A percentile compares a stretch with the other conserved stretches of the same genome.
Evolutionary conservation across 192 early-diverging fungal species (phyloP).

Genomic region (Radiomyces spectabilis): DNA sequence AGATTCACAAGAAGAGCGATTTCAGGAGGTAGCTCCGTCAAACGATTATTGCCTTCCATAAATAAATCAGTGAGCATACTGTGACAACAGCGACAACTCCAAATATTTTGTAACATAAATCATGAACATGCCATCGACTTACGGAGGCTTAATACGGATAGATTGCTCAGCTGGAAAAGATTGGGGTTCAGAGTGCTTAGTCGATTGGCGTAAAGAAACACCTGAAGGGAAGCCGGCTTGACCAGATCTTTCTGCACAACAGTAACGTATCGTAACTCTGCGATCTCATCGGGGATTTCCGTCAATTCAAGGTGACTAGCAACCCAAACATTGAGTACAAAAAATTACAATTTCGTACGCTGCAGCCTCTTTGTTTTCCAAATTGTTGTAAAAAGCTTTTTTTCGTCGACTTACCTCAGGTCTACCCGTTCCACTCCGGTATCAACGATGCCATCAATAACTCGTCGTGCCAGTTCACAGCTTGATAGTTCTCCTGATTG

Average conservation of each 20-base stretch:
- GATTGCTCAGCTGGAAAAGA: constrained; percentile 32
- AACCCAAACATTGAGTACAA: background rate
- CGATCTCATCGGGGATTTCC: constrained; percentile 20
- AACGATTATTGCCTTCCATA: constrained; percentile 30
- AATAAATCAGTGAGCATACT: background rate
- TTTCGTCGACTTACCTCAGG: constrained; percentile 7
- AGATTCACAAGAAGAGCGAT: constrained; percentile 36
- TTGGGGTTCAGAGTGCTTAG: constrained; percentile 24
- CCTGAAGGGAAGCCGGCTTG: constrained; percentile 23
- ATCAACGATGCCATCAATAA: constrained; percentile 17
- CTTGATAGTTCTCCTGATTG: too few species aligned
- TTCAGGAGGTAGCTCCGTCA: constrained; percentile 32
- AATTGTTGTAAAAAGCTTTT: background rate
- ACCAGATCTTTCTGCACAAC: constrained; percentile 14
- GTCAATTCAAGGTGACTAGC: constrained; percentile 14
- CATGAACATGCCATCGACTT: constrained; percentile 12
- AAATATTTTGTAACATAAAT: background rate
- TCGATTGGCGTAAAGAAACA: constrained; percentile 36
- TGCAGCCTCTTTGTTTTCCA: background rate
- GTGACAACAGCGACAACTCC: background rate
- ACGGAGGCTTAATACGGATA: constrained; percentile 41
- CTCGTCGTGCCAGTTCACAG: constrained; percentile 11
- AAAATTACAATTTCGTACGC: background rate
- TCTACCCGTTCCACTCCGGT: constrained; percentile 16
- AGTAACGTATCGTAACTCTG: constrained; percentile 19